phyloP scores from a whole-genome alignment of 129 eudicot species.

The Arctium lappa region DNA sequence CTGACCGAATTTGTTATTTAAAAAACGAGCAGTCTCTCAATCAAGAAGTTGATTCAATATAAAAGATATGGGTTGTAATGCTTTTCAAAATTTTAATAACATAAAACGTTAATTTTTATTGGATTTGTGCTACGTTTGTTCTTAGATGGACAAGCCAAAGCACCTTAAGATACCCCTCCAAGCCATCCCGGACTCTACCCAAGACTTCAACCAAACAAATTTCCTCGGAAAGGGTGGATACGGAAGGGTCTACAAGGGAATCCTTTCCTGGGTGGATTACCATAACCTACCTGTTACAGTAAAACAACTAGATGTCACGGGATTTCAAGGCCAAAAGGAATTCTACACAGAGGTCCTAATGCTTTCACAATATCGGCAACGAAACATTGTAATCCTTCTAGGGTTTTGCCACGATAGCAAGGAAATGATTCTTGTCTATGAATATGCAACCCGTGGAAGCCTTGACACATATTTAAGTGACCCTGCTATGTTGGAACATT shows the following conservation, averaged over 20 bases:
- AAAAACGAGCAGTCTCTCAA: too few species aligned
- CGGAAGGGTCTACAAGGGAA: neutral
- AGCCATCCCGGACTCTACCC: neutral
- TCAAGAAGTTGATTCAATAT: too few species aligned
- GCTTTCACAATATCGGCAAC: neutral
- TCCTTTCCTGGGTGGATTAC: neutral
- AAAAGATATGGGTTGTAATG: too few species aligned
- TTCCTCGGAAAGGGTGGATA: neutral
- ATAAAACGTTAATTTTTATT: too few species aligned
- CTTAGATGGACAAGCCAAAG: neutral
- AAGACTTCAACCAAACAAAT: neutral
- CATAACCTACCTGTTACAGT: neutral
- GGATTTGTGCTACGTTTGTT: too few species aligned
- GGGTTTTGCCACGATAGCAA: neutral
- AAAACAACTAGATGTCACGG: neutral
- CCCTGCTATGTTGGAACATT: neutral
- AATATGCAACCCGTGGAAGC: neutral
- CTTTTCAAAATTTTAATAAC: too few species aligned
- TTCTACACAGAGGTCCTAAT: neutral
- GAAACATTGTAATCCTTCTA: neutral
- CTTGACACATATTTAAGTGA: neutral
- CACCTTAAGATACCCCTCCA: neutral
- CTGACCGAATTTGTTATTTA: too few species aligned
- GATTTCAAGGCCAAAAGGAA: neutral
- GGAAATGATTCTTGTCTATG: slow-evolving; percentile 1